Evolutionary conservation across 176 grass and related monocot genomes (phyloP).

Genomic region (Cenchrus purpureus): DNA sequence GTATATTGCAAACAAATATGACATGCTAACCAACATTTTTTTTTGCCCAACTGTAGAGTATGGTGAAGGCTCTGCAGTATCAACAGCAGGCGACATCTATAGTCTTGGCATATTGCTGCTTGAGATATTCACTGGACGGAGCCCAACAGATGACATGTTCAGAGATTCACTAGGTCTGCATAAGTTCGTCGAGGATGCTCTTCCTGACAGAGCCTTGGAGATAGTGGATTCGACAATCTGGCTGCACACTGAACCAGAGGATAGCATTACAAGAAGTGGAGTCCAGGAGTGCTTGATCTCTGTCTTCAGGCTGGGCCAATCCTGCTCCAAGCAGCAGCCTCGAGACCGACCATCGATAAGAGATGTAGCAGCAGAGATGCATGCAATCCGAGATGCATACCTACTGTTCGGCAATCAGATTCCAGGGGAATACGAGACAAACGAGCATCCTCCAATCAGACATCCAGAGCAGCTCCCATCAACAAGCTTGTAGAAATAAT

Average conservation of each 20-base stretch:
- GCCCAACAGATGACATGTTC: slow-evolving; percentile 26
- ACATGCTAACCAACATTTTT: no score
- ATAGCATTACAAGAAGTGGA: neutral
- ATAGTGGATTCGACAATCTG: neutral
- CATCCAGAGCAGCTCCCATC: neutral
- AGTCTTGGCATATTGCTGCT: slow-evolving; percentile 35
- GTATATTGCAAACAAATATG: no score
- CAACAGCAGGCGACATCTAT: neutral
- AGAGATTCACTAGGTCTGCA: slow-evolving; percentile 15
- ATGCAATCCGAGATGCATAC: neutral
- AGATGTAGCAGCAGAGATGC: neutral
- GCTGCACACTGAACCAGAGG: neutral
- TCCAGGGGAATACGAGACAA: neutral
- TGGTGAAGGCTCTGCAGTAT: neutral
- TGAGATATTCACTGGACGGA: slow-evolving; percentile 41
- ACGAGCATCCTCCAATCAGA: neutral
- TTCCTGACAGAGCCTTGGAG: neutral
- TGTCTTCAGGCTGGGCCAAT: no score
- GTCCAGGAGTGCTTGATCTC: no score
- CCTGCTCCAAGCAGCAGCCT: no score
- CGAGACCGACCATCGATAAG: no score
- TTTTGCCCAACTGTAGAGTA: slow-evolving; percentile 24
- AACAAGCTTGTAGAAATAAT: neutral
- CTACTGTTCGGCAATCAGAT: neutral
- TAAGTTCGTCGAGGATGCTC: slow-evolving; percentile 2